Percentiles rank a stretch among this genome's conserved stretches.
phyloP scores from a whole-genome alignment of 306 rosid genomes.

The Inga leiocalycina region DNA sequence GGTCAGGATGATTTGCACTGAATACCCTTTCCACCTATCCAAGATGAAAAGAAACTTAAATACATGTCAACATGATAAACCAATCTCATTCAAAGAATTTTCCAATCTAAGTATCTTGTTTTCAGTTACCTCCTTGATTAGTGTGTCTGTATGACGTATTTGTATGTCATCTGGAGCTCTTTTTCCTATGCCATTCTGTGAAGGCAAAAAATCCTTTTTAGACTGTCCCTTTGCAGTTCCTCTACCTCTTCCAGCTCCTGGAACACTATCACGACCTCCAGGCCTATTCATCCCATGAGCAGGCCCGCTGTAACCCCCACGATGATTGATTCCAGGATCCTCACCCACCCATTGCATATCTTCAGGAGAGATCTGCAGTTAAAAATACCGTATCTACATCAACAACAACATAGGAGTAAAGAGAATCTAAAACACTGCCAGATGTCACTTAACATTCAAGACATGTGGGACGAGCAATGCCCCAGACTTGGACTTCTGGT shows the following conservation, averaged over 20 bases:
- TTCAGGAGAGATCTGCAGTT: conserved; percentile 74
- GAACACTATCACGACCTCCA: conserved; percentile 56
- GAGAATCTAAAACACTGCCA: conserved; percentile 14
- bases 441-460: conserved; percentile 1
- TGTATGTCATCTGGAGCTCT: conserved; percentile 74
- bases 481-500: neutral
- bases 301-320: conserved; percentile 63
- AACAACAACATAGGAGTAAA: conserved; percentile 17
- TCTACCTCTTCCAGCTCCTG: conserved; percentile 84
- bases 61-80: conserved; percentile 23
- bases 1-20: conserved; percentile 80
- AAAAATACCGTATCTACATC: conserved; percentile 34
- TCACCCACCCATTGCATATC: conserved; percentile 95
- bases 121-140: conserved; percentile 75
- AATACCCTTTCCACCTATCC: conserved; percentile 90
- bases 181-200: conserved; percentile 85
- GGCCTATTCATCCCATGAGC: conserved; percentile 69
- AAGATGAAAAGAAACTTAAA: conserved; percentile 25
- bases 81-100: neutral
- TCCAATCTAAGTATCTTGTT: conserved; percentile 19
- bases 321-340: conserved; percentile 78
- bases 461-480: neutral
- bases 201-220: conserved; percentile 67
- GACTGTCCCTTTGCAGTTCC: conserved; percentile 70
- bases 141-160: conserved; percentile 76